These are phyloP conservation scores for Asterophora lycoperdoides DNA, from an alignment of 768 basidiomycete genomes.

Conservation along the genomic window DNA sequence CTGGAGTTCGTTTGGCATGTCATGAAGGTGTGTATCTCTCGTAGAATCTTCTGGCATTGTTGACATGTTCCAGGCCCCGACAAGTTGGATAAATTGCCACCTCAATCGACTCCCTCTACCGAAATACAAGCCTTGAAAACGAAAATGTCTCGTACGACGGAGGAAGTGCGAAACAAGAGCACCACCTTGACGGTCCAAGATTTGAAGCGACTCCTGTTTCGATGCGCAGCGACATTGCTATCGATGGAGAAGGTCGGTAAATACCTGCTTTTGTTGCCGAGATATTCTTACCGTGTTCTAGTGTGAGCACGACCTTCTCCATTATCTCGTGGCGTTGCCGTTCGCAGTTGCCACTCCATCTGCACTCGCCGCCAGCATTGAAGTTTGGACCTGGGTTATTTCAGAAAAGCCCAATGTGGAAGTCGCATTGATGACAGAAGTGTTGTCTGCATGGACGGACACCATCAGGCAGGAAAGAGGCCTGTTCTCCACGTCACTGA, in stretches of 20 bases:
- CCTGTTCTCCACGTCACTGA: constrained; percentile 74
- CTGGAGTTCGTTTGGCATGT: constrained; percentile 70
- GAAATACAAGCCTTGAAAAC: constrained; percentile 65
- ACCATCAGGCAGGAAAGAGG: constrained; percentile 77
- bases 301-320: constrained; percentile 83
- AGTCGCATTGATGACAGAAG: constrained; percentile 78
- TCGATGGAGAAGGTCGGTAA: constrained; percentile 54
- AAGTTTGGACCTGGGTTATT: constrained; percentile 96
- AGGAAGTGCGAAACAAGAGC: constrained; percentile 66
- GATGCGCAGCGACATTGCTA: constrained; percentile 80
- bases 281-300: constrained; percentile 24
- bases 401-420: constrained; percentile 80
- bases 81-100: constrained; percentile 57
- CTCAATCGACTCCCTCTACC: constrained; percentile 50
- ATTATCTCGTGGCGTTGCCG: constrained; percentile 83
- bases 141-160: constrained; percentile 62
- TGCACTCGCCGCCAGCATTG: constrained; percentile 81
- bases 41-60: background rate
- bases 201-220: constrained; percentile 78
- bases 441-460: constrained; percentile 82
- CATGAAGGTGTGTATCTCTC: constrained; percentile 45
- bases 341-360: constrained; percentile 87
- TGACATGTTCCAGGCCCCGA: constrained; percentile 40
- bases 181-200: constrained; percentile 77
- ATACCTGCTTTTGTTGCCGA: background rate